Conservation (phyloP, 345 rosid species). For the Viola odorata region DNA sequence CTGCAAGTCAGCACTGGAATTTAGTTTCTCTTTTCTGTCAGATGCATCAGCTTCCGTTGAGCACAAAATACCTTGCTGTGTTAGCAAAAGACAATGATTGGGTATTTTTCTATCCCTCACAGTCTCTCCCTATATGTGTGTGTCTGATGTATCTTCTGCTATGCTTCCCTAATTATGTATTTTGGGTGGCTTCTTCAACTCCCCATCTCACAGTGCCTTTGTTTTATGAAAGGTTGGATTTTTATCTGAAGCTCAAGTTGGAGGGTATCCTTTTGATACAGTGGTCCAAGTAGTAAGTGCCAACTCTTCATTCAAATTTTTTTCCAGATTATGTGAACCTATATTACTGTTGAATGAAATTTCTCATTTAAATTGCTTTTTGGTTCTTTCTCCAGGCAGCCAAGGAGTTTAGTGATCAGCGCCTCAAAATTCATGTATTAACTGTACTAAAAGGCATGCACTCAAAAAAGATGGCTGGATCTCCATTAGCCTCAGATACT, state of each 20-base stretch:
- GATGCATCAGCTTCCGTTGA: slow-evolving; percentile 84
- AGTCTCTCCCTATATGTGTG: too few species aligned
- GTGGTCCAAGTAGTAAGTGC: slow-evolving; percentile 73
- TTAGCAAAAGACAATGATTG: slow-evolving; percentile 97
- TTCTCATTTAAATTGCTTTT: slow-evolving; percentile 17
- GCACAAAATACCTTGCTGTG: slow-evolving; percentile 85
- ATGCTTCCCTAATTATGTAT: background rate
- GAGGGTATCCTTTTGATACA: slow-evolving; percentile 79
- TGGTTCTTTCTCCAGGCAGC: slow-evolving; percentile 53
- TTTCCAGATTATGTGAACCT: background rate
- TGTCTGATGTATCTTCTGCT: too few species aligned
- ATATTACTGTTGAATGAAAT: background rate
- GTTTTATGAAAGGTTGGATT: slow-evolving; percentile 68
- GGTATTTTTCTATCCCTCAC: slow-evolving; percentile 42
- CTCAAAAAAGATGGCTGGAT: slow-evolving; percentile 57
- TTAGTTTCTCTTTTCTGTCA: slow-evolving; percentile 82
- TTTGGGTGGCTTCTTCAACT: slow-evolving; percentile 2
- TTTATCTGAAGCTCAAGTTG: slow-evolving; percentile 89
- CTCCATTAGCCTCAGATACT: slow-evolving; percentile 39
- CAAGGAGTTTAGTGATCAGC: slow-evolving; percentile 79
- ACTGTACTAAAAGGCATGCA: slow-evolving; percentile 83
- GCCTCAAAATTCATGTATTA: slow-evolving; percentile 77
- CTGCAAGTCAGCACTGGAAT: slow-evolving; percentile 85
- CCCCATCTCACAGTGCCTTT: slow-evolving; percentile 20
- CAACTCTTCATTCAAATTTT: background rate